These are phyloP conservation scores for Phytophthora quininea DNA, from an alignment of 352 stramenopile species.

Conservation along the genomic window DNA sequence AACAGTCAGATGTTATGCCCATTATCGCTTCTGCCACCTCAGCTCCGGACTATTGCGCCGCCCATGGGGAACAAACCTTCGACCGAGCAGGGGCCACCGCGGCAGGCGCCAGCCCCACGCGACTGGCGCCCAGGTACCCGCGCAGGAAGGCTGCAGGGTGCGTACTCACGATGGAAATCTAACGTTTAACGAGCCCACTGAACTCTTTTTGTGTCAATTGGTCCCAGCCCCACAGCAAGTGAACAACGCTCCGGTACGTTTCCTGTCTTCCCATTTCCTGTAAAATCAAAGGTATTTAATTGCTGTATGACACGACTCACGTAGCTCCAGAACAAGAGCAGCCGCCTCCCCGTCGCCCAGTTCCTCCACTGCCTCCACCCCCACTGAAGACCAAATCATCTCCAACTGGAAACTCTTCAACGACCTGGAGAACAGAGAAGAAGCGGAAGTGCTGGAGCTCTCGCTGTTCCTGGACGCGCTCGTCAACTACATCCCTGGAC, in stretches of 20 bases:
- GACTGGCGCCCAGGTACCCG: slow-evolving; percentile 29
- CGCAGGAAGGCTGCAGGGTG: slow-evolving; percentile 24
- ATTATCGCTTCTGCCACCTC: slow-evolving; percentile 22
- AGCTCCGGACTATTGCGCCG: neutral
- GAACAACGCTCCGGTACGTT: slow-evolving; percentile 26
- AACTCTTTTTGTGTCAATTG: neutral
- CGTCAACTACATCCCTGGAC: slow-evolving; percentile 76
- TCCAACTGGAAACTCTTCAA: slow-evolving; percentile 90
- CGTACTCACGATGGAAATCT: neutral
- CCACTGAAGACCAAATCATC: slow-evolving; percentile 66
- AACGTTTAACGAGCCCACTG: too few species aligned
- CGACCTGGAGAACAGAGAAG: slow-evolving; percentile 85
- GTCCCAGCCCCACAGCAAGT: slow-evolving; percentile 12
- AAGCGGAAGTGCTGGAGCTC: slow-evolving; percentile 82
- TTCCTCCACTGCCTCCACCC: slow-evolving; percentile 37
- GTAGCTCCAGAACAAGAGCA: slow-evolving; percentile 17
- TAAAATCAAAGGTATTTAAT: too few species aligned
- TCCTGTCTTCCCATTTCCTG: too few species aligned
- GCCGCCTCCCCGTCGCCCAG: slow-evolving; percentile 29
- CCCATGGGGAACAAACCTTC: slow-evolving; percentile 49
- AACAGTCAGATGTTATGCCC: slow-evolving; percentile 17
- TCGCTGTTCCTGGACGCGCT: slow-evolving; percentile 81
- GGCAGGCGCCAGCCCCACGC: slow-evolving; percentile 19
- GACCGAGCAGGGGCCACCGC: slow-evolving; percentile 10
- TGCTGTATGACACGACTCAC: neutral